Percentiles rank a stretch among this genome's conserved stretches.
Evolutionary conservation across 2,329 filamentous ascomycete species (phyloP).

Genomic region (Metarhizium humberi): DNA sequence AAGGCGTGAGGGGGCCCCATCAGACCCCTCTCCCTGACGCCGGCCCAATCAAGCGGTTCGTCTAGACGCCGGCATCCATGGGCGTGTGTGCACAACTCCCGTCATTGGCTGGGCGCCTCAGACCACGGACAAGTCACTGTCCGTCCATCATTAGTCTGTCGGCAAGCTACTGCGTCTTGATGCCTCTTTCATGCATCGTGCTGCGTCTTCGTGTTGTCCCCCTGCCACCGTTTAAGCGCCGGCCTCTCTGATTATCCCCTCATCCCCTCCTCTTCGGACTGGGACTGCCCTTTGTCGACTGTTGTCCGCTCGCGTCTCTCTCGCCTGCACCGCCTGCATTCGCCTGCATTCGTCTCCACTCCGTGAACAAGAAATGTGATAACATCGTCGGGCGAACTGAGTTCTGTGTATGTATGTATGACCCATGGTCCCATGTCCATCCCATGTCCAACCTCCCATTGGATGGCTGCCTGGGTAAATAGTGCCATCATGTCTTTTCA

Average conservation of each 20-base stretch:
- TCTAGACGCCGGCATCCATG: conserved; percentile 13
- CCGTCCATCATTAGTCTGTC: neutral
- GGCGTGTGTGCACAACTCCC: neutral
- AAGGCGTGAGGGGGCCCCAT: too few species aligned
- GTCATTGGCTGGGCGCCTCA: conserved; percentile 3
- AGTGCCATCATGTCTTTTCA: neutral
- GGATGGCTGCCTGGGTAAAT: neutral
- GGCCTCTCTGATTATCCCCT: neutral
- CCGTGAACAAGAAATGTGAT: neutral
- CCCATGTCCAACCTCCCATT: neutral
- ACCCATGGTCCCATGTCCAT: neutral
- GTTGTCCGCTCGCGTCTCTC: neutral
- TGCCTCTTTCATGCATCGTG: neutral
- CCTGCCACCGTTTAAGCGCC: conserved; percentile 1
- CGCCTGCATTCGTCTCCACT: neutral
- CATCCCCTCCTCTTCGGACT: neutral
- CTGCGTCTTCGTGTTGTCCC: neutral
- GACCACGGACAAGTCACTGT: neutral
- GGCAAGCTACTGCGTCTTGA: neutral
- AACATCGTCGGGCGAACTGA: neutral
- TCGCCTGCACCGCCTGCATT: neutral
- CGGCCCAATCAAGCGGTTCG: conserved; percentile 12
- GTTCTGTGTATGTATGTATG: neutral
- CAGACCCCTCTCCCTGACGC: neutral
- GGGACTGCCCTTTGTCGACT: neutral